phyloP scores from a whole-genome alignment of 2,329 filamentous ascomycete genomes.

The Colletotrichum acutatum region DNA sequence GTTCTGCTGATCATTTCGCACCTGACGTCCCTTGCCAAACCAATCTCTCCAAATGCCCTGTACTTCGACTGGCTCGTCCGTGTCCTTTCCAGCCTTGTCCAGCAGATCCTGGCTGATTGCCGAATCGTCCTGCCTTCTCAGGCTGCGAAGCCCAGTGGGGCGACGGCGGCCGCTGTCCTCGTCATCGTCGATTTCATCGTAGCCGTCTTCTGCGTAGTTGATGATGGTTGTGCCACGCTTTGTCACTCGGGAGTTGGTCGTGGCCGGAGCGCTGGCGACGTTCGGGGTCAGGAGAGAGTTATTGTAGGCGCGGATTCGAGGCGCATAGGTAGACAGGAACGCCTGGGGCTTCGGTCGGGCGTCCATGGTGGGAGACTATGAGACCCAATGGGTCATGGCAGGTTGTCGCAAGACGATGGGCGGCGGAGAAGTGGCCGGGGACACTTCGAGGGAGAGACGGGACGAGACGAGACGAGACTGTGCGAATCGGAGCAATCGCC shows the following conservation, averaged over 20 bases:
- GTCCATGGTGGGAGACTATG: slow-evolving; percentile 53
- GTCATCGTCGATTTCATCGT: slow-evolving; percentile 80
- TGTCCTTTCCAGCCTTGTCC: slow-evolving; percentile 87
- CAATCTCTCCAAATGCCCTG: slow-evolving; percentile 96
- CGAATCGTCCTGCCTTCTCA: slow-evolving; percentile 74
- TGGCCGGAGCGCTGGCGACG: slow-evolving; percentile 74
- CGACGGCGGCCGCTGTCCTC: slow-evolving; percentile 81
- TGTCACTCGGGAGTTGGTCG: slow-evolving; percentile 82
- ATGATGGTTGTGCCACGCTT: slow-evolving; percentile 97
- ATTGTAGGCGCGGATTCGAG: slow-evolving; percentile 87
- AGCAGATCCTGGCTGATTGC: slow-evolving; percentile 71
- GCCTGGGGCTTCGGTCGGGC: slow-evolving; percentile 75
- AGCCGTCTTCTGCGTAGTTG: slow-evolving; percentile 98
- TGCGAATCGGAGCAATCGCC: not conserved
- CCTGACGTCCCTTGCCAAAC: slow-evolving; percentile 79
- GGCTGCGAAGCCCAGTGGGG: slow-evolving; percentile 84
- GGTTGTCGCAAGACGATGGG: slow-evolving; percentile 29
- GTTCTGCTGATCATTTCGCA: slow-evolving; percentile 69
- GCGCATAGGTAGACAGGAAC: slow-evolving; percentile 91
- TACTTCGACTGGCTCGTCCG: slow-evolving; percentile 79
- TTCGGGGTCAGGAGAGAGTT: slow-evolving; percentile 92
- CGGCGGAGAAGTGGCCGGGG: not conserved
- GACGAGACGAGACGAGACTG: not conserved
- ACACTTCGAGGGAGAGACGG: slow-evolving; percentile 18
- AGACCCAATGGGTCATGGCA: slow-evolving; percentile 35